phyloP scores from a whole-genome alignment of 164 flowering plant genomes.

The Stephania japonica region DNA sequence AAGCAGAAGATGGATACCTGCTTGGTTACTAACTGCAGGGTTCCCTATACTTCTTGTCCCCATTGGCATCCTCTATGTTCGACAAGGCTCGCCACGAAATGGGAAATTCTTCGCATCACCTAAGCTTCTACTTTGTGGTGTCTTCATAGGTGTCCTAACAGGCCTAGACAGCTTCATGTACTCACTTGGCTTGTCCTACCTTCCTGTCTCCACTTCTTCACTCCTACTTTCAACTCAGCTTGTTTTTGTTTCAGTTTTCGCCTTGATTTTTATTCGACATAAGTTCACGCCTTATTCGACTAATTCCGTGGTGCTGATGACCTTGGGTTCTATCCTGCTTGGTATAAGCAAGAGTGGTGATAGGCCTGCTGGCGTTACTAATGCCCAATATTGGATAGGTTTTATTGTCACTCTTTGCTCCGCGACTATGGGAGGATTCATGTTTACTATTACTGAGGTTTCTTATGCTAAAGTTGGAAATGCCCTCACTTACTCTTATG shows the following conservation, averaged over 20 bases:
- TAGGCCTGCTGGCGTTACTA: slow-evolving; percentile 2
- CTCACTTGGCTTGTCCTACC: slow-evolving; percentile 14
- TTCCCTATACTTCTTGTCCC: slow-evolving; percentile 10
- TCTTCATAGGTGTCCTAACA: slow-evolving; percentile 13
- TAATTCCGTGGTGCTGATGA: slow-evolving; percentile 9
- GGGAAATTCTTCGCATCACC: slow-evolving; percentile 9
- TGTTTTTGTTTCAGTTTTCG: slow-evolving; percentile 6
- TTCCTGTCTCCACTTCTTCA: slow-evolving; percentile 21
- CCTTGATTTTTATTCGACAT: slow-evolving; percentile 7
- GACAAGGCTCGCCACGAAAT: background rate
- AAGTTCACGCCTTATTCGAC: slow-evolving; percentile 11
- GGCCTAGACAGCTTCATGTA: slow-evolving; percentile 23
- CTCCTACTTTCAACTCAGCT: slow-evolving; percentile 22
- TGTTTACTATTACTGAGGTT: slow-evolving; percentile 6
- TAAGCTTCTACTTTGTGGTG: slow-evolving; percentile 8
- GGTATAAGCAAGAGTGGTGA: slow-evolving; percentile 8
- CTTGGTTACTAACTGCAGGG: slow-evolving; percentile 10
- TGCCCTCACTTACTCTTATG: background rate
- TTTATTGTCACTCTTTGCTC: slow-evolving; percentile 3
- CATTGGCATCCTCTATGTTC: background rate
- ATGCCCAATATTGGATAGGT: slow-evolving; percentile 8
- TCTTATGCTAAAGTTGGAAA: background rate
- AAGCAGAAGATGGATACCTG: background rate
- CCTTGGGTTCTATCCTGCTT: slow-evolving; percentile 9
- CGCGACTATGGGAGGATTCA: background rate